Percentiles rank a stretch among this genome's conserved stretches.
Evolutionary conservation across 257 asterid genomes (phyloP).

Genomic region (Rhazya stricta): DNA sequence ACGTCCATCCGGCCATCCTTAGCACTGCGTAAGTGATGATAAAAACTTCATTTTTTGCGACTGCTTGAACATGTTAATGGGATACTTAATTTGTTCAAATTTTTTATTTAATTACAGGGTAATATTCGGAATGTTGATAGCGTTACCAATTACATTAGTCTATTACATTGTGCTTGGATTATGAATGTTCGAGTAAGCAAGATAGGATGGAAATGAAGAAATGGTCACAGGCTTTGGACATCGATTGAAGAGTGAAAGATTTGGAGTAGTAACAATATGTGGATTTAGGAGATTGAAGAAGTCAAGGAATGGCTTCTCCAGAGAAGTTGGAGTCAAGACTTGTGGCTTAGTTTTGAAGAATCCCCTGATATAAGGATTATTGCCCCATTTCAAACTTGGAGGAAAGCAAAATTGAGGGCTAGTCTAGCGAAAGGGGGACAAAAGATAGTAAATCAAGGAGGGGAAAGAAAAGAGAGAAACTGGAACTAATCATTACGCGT

Average conservation of each 20-base stretch:
- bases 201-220: neutral
- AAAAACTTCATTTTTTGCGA: neutral
- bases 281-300: constrained; percentile 4
- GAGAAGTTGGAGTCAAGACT: constrained; percentile 11
- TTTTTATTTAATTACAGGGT: constrained; percentile 26
- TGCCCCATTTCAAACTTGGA: constrained; percentile 26
- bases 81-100: neutral
- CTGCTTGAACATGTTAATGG: no score
- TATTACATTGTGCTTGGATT: constrained; percentile 57
- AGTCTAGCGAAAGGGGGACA: constrained; percentile 33
- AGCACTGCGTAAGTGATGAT: constrained; percentile 67
- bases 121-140: constrained; percentile 62
- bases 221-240: neutral
- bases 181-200: constrained; percentile 8
- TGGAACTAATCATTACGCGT: constrained; percentile 27
- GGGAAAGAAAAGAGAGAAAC: constrained; percentile 6
- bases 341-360: constrained; percentile 6
- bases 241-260: neutral
- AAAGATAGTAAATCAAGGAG: constrained; percentile 34
- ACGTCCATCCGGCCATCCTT: constrained; percentile 87
- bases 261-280: constrained; percentile 10
- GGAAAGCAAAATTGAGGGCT: constrained; percentile 17
- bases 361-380: constrained; percentile 31
- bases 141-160: constrained; percentile 54
- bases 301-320: constrained; percentile 12